Base-by-base conservation (phyloP, 163 green algal genomes). In the Botryococcus braunii region DNA sequence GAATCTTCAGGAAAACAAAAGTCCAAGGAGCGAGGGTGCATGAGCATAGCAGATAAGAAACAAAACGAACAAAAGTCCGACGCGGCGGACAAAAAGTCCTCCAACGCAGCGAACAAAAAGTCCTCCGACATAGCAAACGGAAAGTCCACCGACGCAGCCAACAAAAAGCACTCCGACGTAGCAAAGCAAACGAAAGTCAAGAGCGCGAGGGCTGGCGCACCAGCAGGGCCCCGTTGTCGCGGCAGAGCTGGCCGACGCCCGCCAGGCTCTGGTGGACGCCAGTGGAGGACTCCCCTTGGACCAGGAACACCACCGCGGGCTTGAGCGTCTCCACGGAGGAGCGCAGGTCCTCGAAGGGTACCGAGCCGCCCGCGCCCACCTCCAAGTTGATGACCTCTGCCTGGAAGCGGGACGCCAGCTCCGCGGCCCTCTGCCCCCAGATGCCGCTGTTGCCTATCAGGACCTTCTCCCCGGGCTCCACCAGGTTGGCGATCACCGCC, bases 401-500 rank as follows among this genome's bases (percentile, higher is more conserved):
- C n/a, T n/a, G n/a, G n/a, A n/a, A 77, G 57, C 71, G 46, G 8
- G 59, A 76, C 11, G 83, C 78, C 66, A 95, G 79, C 61, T 92
- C 85, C 40, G 64, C 78, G 8, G 91, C 87, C 27, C 87, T 82
- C 70, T 82, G 67, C 7, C 87, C 87, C 84, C 86, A 93, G 69
- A 95, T 88, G 56, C 92, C 91, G 38, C 88, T 88, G 70, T 91
- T 90, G 56, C 88, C 91, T 36, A 90, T 89, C 29, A 96, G 58
- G 41, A 96, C 81, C 34, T 75, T 91, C 69, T 96, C 88, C 2
- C 89, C 92, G 2, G 90, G 86, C 82, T 97, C 92, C 59, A 97
- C 71, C 65, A 95, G 78, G 80, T 97, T 97, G 60, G 86, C 83
- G 61, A 97, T 90, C 56, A 68, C 58, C 1, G 85, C 86, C 77